phyloP scores from a whole-genome alignment of 768 basidiomycete genomes.

The Psilocybe cubensis region DNA sequence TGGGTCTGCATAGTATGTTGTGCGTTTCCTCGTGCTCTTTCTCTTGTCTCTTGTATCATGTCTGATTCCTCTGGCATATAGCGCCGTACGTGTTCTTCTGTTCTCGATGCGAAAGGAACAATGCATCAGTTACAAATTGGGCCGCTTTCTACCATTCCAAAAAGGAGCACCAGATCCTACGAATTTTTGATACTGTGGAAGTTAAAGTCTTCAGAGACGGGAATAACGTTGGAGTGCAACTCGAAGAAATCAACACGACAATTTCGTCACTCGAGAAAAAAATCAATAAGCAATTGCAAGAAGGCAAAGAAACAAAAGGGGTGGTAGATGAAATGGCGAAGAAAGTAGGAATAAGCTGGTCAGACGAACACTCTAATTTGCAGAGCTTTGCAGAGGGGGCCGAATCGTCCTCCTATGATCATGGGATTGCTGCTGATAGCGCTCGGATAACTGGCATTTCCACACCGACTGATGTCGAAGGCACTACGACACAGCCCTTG shows the following conservation, averaged over 20 bases:
- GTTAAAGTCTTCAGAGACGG: slow-evolving; percentile 1
- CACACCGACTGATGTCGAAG: not conserved
- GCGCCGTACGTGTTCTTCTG: slow-evolving; percentile 7
- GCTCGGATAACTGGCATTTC: not conserved
- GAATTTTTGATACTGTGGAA: slow-evolving; percentile 13
- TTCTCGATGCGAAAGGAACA: slow-evolving; percentile 3
- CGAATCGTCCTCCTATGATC: not conserved
- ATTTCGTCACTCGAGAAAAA: slow-evolving; percentile 7
- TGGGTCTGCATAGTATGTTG: slow-evolving; percentile 15
- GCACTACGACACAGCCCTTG: not conserved
- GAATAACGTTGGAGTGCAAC: slow-evolving; percentile 8
- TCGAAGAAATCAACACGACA: slow-evolving; percentile 9
- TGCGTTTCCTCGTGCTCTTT: slow-evolving; percentile 3
- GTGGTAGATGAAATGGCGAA: slow-evolving; percentile 9
- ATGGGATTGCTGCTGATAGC: not conserved
- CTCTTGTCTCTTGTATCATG: not conserved
- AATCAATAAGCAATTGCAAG: slow-evolving; percentile 7
- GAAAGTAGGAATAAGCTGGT: slow-evolving; percentile 2
- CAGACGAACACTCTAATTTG: not conserved
- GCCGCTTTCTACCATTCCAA: not conserved
- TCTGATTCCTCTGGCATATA: not conserved
- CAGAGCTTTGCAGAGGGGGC: not conserved
- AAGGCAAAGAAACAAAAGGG: slow-evolving; percentile 10
- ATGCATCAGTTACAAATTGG: not conserved
- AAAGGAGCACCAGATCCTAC: slow-evolving; percentile 10